Conservation (phyloP, 2,329 filamentous ascomycete genomes). For the Chalaropsis ovoidea region DNA sequence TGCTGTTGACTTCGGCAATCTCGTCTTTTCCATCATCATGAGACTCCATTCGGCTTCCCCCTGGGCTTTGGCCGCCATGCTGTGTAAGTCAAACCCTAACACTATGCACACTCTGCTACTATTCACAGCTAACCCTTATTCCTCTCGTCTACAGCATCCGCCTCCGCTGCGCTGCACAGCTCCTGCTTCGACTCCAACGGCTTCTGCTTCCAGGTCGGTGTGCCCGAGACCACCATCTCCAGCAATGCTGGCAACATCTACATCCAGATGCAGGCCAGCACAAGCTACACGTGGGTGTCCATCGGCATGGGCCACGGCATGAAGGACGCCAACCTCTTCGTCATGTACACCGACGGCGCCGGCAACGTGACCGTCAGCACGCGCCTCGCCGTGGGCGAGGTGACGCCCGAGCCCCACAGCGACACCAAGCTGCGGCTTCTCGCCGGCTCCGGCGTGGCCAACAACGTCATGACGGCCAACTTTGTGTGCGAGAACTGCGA, state of each 20-base stretch:
- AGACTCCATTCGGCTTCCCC: neutral
- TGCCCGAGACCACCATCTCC: conserved; percentile 42
- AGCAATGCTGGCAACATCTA: conserved; percentile 47
- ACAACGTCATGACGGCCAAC: conserved; percentile 50
- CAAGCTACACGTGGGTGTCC: conserved; percentile 46
- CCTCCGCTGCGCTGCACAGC: conserved; percentile 8
- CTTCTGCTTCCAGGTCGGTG: conserved; percentile 48
- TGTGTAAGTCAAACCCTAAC: conserved; percentile 19
- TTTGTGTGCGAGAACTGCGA: conserved; percentile 46
- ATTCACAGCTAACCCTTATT: neutral
- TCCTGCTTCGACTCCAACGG: conserved; percentile 36
- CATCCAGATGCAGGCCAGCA: conserved; percentile 49
- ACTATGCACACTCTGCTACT: too few species aligned
- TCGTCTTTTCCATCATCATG: conserved; percentile 10
- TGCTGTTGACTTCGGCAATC: neutral
- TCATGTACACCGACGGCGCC: conserved; percentile 49
- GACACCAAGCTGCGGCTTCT: conserved; percentile 44
- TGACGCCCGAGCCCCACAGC: conserved; percentile 39
- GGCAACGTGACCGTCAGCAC: conserved; percentile 54
- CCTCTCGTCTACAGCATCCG: neutral
- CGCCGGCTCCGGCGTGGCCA: conserved; percentile 46
- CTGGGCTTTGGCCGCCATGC: conserved; percentile 9
- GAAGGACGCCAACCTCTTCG: conserved; percentile 49
- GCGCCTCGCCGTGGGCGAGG: conserved; percentile 40
- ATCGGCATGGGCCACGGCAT: conserved; percentile 49